Evolutionary conservation across 345 rosid genomes (phyloP).

Genomic region (Eucalyptus dawsonii): DNA sequence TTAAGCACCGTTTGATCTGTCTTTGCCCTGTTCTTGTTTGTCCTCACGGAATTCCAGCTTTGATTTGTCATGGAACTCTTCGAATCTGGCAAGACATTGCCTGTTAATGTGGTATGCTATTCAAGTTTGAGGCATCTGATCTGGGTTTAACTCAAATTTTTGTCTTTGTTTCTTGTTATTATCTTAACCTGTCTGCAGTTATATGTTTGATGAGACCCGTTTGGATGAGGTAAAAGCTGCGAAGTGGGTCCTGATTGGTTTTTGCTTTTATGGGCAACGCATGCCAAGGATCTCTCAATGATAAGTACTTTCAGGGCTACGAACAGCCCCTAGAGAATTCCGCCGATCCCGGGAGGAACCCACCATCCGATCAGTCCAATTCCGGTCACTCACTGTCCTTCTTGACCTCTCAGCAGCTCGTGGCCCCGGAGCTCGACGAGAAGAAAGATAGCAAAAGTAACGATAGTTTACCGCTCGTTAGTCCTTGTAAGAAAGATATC

Average conservation of each 20-base stretch:
- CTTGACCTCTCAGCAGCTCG: background rate
- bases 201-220: background rate
- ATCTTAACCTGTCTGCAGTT: background rate
- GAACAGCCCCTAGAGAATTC: slow-evolving; percentile 31
- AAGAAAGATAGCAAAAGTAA: slow-evolving; percentile 5
- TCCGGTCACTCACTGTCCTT: slow-evolving; percentile 1
- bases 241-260: background rate
- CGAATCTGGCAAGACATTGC: background rate
- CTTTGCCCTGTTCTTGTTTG: background rate
- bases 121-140: background rate
- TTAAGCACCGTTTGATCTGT: background rate
- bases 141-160: background rate
- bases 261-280: slow-evolving; percentile 39
- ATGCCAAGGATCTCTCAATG: slow-evolving; percentile 37
- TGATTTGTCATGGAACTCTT: background rate
- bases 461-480: slow-evolving; percentile 10
- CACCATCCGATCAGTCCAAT: slow-evolving; percentile 5
- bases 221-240: slow-evolving; percentile 7
- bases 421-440: slow-evolving; percentile 8
- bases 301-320: slow-evolving; percentile 19
- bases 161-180: background rate
- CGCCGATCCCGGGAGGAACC: slow-evolving; percentile 4
- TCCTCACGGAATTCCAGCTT: background rate
- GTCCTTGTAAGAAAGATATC: slow-evolving; percentile 38
- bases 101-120: background rate